Percentiles rank a stretch among this genome's conserved stretches.
Evolutionary conservation across 768 basidiomycete genomes (phyloP).

Genomic region (Collybiopsis confluens): DNA sequence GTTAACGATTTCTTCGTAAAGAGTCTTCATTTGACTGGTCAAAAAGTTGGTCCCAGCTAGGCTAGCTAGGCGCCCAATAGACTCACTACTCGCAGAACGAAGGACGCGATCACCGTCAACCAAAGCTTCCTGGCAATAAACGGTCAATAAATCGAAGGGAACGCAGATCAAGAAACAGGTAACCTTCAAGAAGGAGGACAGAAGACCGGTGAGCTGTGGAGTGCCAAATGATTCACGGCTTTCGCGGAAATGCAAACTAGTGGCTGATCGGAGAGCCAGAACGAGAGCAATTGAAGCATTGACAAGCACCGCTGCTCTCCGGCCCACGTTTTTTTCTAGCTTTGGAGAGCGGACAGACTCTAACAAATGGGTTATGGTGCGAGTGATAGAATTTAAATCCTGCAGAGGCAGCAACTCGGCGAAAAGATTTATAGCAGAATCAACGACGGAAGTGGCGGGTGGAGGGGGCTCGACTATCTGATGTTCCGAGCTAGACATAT

Average conservation of each 20-base stretch:
- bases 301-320: slow-evolving; percentile 78
- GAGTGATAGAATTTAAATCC: slow-evolving; percentile 53
- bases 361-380: slow-evolving; percentile 53
- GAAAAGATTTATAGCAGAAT: slow-evolving; percentile 87
- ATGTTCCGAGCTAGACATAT: slow-evolving; percentile 39
- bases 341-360: slow-evolving; percentile 70
- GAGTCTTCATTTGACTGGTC: slow-evolving; percentile 79
- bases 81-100: slow-evolving; percentile 78
- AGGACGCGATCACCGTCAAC: slow-evolving; percentile 76
- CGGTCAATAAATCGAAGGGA: background rate
- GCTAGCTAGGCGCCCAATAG: slow-evolving; percentile 82
- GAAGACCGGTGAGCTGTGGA: slow-evolving; percentile 50
- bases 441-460: slow-evolving; percentile 77
- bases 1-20: slow-evolving; percentile 91
- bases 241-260: slow-evolving; percentile 48
- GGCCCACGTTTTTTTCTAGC: slow-evolving; percentile 81
- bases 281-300: slow-evolving; percentile 77
- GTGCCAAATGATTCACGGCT: slow-evolving; percentile 65
- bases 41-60: slow-evolving; percentile 82
- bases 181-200: slow-evolving; percentile 79
- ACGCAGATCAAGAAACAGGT: slow-evolving; percentile 10
- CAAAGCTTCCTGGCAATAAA: slow-evolving; percentile 59
- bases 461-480: slow-evolving; percentile 61
- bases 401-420: slow-evolving; percentile 75
- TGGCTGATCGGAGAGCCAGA: slow-evolving; percentile 59